Evolutionary conservation across 2,329 filamentous ascomycete genomes (phyloP).

Genomic region (Acephala macrosclerotiorum): DNA sequence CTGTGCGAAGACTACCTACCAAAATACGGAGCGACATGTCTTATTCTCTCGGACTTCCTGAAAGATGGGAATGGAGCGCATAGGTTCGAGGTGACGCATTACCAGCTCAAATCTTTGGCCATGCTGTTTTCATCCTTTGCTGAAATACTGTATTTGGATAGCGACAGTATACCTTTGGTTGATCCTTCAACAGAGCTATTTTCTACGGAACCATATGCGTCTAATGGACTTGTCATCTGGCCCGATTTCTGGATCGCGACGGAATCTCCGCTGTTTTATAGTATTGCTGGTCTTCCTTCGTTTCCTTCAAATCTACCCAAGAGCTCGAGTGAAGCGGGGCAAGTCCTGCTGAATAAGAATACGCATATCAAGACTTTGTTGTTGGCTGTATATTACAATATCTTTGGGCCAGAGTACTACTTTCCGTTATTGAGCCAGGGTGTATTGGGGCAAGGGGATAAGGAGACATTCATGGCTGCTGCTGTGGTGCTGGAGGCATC

Average conservation of each 20-base stretch:
- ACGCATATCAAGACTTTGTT: slow-evolving; percentile 52
- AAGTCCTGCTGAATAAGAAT: slow-evolving; percentile 52
- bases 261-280: slow-evolving; percentile 48
- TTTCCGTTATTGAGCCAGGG: slow-evolving; percentile 55
- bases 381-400: slow-evolving; percentile 57
- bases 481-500: slow-evolving; percentile 48
- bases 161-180: slow-evolving; percentile 52
- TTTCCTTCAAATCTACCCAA: slow-evolving; percentile 45
- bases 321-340: slow-evolving; percentile 51
- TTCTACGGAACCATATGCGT: slow-evolving; percentile 49
- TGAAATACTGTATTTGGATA: slow-evolving; percentile 56
- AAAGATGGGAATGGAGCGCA: slow-evolving; percentile 36
- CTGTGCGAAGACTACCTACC: slow-evolving; percentile 48
- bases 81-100: slow-evolving; percentile 48
- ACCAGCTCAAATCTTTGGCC: slow-evolving; percentile 56
- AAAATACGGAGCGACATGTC: slow-evolving; percentile 47
- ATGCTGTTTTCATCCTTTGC: slow-evolving; percentile 58
- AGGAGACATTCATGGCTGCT: slow-evolving; percentile 57
- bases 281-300: slow-evolving; percentile 43
- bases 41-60: slow-evolving; percentile 51
- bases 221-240: slow-evolving; percentile 52
- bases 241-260: slow-evolving; percentile 53
- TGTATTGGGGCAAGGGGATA: slow-evolving; percentile 55
- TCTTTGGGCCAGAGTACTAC: slow-evolving; percentile 53
- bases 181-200: slow-evolving; percentile 50